Evolutionary conservation across 352 stramenopile species (phyloP).

Genomic region (Phytophthora ohioensis): DNA sequence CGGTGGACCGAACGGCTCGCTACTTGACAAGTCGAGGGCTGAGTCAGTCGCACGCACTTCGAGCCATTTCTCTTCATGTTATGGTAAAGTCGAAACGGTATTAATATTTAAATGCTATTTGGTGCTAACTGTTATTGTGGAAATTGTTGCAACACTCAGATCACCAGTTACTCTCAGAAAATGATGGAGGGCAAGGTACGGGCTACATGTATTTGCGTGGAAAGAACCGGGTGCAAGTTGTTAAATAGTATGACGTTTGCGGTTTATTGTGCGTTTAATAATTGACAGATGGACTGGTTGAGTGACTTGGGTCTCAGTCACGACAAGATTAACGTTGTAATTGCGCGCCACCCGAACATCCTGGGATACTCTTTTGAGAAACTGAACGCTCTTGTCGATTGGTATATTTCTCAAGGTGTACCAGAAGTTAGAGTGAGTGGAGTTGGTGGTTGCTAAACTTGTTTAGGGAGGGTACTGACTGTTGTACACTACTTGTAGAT

Average conservation of each 20-base stretch:
- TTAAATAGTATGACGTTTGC: background rate
- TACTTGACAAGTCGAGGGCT: constrained; percentile 47
- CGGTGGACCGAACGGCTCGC: constrained; percentile 36
- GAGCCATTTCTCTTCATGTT: constrained; percentile 44
- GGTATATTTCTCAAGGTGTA: constrained; percentile 53
- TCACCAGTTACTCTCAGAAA: constrained; percentile 37
- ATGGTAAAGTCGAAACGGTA: constrained; percentile 25
- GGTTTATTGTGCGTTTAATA: background rate
- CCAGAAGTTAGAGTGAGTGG: constrained; percentile 34
- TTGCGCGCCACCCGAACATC: constrained; percentile 53
- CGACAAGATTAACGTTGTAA: constrained; percentile 39
- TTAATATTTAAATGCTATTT: background rate
- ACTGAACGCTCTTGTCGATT: constrained; percentile 38
- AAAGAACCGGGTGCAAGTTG: background rate
- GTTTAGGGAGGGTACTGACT: background rate
- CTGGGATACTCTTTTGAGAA: constrained; percentile 45
- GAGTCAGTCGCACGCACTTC: constrained; percentile 41
- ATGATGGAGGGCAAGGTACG: constrained; percentile 56
- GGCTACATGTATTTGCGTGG: background rate
- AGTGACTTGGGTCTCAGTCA: constrained; percentile 41
- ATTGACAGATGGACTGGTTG: constrained; percentile 44
- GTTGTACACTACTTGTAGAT: constrained; percentile 39
- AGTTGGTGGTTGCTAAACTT: constrained; percentile 4
- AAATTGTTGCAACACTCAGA: constrained; percentile 11
- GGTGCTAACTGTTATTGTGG: constrained; percentile 1